Percentiles rank a stretch among this genome's conserved stretches.
Conservation (phyloP, 192 early-diverging fungal species). For the Podila verticillata region DNA sequence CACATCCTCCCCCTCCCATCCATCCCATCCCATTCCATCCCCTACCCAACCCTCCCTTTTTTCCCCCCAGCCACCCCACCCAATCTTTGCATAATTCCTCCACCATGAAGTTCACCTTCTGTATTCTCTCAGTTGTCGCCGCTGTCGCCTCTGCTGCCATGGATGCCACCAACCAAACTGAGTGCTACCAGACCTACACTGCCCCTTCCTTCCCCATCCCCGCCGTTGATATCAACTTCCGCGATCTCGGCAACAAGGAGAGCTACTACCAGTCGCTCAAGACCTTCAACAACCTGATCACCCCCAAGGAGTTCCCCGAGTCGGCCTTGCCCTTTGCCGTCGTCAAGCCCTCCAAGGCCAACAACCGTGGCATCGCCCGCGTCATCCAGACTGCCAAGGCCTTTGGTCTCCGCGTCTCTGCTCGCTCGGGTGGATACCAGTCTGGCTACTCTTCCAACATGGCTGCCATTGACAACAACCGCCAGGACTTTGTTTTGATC, state of each 20-base stretch:
- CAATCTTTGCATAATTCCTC: neutral
- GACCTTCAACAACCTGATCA: slow-evolving; percentile 51
- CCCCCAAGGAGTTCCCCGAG: slow-evolving; percentile 36
- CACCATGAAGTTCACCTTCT: slow-evolving; percentile 41
- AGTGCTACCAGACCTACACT: slow-evolving; percentile 7
- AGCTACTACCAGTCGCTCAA: slow-evolving; percentile 44
- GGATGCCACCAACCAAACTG: slow-evolving; percentile 3
- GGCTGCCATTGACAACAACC: slow-evolving; percentile 34
- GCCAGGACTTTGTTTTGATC: slow-evolving; percentile 36
- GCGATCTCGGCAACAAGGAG: slow-evolving; percentile 24
- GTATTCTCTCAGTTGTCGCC: slow-evolving; percentile 42
- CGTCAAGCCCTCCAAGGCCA: slow-evolving; percentile 25
- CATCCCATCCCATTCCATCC: neutral
- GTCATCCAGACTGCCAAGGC: slow-evolving; percentile 32
- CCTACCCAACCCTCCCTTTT: neutral
- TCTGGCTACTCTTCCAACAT: slow-evolving; percentile 48
- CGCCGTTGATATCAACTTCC: slow-evolving; percentile 24
- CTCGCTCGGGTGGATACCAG: slow-evolving; percentile 42
- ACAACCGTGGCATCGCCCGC: slow-evolving; percentile 30
- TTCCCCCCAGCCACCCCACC: neutral
- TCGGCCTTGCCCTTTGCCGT: slow-evolving; percentile 34
- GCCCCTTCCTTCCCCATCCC: slow-evolving; percentile 12
- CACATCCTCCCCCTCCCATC: neutral
- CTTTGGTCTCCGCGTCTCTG: slow-evolving; percentile 42
- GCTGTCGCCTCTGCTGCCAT: slow-evolving; percentile 26